Conservation (phyloP, 2,329 filamentous ascomycete genomes). For the Alternaria longipes region DNA sequence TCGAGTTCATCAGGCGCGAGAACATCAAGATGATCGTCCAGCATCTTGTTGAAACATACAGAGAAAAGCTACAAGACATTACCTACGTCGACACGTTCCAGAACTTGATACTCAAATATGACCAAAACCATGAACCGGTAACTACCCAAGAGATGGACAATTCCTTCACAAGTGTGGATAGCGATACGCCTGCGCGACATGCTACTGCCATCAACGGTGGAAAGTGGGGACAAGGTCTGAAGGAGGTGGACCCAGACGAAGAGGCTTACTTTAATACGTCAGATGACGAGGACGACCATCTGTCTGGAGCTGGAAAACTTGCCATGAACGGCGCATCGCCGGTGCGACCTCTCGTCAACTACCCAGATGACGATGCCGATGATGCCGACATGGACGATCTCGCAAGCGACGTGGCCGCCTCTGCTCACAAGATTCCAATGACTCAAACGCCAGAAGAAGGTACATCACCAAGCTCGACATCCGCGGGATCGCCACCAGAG, state of each 20-base stretch:
- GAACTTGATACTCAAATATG: slow-evolving; percentile 77
- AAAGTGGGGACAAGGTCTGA: slow-evolving; percentile 73
- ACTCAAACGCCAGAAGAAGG: slow-evolving; percentile 38
- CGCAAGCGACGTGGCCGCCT: slow-evolving; percentile 51
- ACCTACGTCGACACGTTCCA: slow-evolving; percentile 88
- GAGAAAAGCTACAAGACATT: slow-evolving; percentile 77
- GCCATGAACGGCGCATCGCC: slow-evolving; percentile 71
- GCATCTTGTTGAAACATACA: slow-evolving; percentile 84
- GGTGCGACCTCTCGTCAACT: slow-evolving; percentile 80
- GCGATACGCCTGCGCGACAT: slow-evolving; percentile 54
- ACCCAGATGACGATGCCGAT: slow-evolving; percentile 84
- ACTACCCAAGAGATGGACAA: slow-evolving; percentile 65
- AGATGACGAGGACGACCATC: slow-evolving; percentile 79
- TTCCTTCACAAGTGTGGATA: slow-evolving; percentile 76
- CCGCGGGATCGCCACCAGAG: slow-evolving; percentile 64
- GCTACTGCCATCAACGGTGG: slow-evolving; percentile 64
- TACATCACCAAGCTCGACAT: slow-evolving; percentile 35
- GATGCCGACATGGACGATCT: slow-evolving; percentile 68
- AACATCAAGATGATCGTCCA: slow-evolving; percentile 76
- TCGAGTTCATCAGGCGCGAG: slow-evolving; percentile 79
- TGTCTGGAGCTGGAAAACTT: slow-evolving; percentile 44
- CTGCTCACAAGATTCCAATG: slow-evolving; percentile 36
- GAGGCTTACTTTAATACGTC: slow-evolving; percentile 94
- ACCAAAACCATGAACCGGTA: slow-evolving; percentile 72
- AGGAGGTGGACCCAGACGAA: slow-evolving; percentile 84